Evolutionary conservation across 2,329 filamentous ascomycete species (phyloP), one percentile per base, ranked within the genome.

Genomic region (Chaetothyriales sp.): DNA sequence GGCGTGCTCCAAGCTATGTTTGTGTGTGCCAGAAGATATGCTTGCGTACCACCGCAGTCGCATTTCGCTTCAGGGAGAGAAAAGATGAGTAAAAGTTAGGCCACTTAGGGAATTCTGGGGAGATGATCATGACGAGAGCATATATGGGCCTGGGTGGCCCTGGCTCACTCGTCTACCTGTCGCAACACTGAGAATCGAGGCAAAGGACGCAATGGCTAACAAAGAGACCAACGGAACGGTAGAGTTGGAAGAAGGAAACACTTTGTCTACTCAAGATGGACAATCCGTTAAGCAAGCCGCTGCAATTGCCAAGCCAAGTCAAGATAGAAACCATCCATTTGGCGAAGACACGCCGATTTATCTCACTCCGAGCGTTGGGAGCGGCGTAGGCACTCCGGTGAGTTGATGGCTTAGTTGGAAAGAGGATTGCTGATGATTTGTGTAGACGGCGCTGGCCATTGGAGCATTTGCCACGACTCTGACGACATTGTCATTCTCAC

Each of bases 381-480:
- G 22, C 19, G 10, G 44, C 6, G 4, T 46, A 15, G 44, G 44
- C 44, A n/a, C 19, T 19, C 44, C 44, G 22, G 44, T 46, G 44
- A 46, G 44, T 4, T 22, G 43, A 19, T 7, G 15, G n/a, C 4
- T 15, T 22, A 9, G 7, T 18, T 8, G n/a, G 10, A 10, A 10
- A 5, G 22, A 28, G 22, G 2, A 20, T 46, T n/a, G 22, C 44
- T 46, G 22, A 46, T 46, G 19, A 28, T 46, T 46, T 15, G 4
- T 40, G 10, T 13, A 46, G 44, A 46, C 44, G 3, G 44, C 44
- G 8, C 22, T 46, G 44, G 44, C 44, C 22, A 46, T 46, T n/a
- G 44, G 44, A 6, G 44, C 44, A 10, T 46, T 64, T 6, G 56
- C 55, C 18, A 66, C 5, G 10, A 59, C 44, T 5, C 59, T 55